A percentile compares a stretch with the other conserved stretches of the same genome.
phyloP scores from a whole-genome alignment of 148 eudicot species.

The Gaultheria prostrata region DNA sequence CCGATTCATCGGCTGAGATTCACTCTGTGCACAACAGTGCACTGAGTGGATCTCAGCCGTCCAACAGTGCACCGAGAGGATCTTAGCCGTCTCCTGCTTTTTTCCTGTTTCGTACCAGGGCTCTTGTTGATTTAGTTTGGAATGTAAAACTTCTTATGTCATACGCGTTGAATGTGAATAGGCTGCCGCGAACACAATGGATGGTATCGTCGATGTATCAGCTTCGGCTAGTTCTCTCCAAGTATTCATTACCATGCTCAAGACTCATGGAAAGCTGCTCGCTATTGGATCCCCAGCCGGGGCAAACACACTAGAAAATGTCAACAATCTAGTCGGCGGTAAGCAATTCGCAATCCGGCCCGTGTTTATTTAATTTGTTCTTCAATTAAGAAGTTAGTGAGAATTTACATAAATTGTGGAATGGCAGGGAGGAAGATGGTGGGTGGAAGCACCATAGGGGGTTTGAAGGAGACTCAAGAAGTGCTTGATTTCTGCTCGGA shows the following conservation, averaged over 20 bases:
- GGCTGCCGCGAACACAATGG: conserved; percentile 3
- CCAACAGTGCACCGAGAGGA: too few species aligned
- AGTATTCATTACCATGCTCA: not conserved
- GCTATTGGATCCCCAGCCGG: not conserved
- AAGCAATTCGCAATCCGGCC: not conserved
- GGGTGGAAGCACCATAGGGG: conserved; percentile 5
- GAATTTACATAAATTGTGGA: too few species aligned
- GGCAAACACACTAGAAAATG: too few species aligned
- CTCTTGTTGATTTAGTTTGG: too few species aligned
- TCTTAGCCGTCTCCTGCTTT: too few species aligned
- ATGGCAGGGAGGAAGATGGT: conserved; percentile 8
- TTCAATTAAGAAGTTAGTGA: too few species aligned
- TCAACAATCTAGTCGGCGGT: not conserved
- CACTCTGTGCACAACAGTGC: too few species aligned
- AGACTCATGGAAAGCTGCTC: not conserved
- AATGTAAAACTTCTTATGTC: too few species aligned
- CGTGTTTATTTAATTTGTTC: too few species aligned
- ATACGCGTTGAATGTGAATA: not conserved
- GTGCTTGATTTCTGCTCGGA: not conserved
- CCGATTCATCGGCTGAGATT: too few species aligned
- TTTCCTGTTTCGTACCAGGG: too few species aligned
- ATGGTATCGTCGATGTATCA: not conserved
- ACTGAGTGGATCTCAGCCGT: too few species aligned
- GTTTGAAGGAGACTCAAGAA: conserved; percentile 14
- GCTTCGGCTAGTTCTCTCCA: not conserved